A percentile compares a stretch with the other conserved stretches of the same genome.
Evolutionary conservation across 2,329 filamentous ascomycete species (phyloP).

Genomic region (Fusarium paranaense): DNA sequence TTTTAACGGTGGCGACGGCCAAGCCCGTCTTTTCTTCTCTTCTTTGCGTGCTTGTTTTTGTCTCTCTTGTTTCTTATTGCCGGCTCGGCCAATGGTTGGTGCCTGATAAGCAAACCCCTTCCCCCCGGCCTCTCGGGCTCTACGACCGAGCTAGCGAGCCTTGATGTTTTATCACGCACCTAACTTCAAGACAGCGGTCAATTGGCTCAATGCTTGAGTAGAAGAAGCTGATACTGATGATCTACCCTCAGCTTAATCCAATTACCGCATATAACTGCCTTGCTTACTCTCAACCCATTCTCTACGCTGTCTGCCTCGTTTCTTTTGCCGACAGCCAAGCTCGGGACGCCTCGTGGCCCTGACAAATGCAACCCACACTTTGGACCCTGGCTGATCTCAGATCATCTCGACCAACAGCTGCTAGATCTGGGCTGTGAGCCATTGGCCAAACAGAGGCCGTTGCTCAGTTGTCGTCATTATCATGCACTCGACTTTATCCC

Average conservation of each 20-base stretch:
- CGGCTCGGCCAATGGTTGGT: slow-evolving; percentile 25
- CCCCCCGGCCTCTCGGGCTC: slow-evolving; percentile 2
- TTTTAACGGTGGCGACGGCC: not conserved
- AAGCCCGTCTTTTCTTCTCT: slow-evolving; percentile 20
- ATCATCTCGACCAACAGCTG: slow-evolving; percentile 23
- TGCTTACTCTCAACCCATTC: not conserved
- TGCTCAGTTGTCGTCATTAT: not conserved
- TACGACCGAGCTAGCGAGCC: not conserved
- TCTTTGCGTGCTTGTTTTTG: slow-evolving; percentile 11
- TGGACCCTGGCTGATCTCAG: slow-evolving; percentile 30
- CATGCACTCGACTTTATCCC: not conserved
- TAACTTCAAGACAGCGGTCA: not conserved
- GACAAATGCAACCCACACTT: slow-evolving; percentile 16
- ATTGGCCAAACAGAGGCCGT: slow-evolving; percentile 22
- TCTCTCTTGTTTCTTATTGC: slow-evolving; percentile 17
- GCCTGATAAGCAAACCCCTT: slow-evolving; percentile 30
- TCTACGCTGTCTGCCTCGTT: not conserved
- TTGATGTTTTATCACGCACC: slow-evolving; percentile 5
- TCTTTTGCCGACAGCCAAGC: not conserved
- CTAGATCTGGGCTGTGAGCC: not conserved
- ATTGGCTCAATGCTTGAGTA: not conserved
- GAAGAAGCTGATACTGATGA: not conserved
- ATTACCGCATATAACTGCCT: not conserved
- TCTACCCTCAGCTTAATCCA: not conserved
- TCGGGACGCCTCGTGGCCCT: not conserved